A percentile compares a stretch with the other conserved stretches of the same genome.
These are phyloP conservation scores for Colletotrichum lupini DNA, from an alignment of 2,329 filamentous ascomycete species.

Conservation along the genomic window DNA sequence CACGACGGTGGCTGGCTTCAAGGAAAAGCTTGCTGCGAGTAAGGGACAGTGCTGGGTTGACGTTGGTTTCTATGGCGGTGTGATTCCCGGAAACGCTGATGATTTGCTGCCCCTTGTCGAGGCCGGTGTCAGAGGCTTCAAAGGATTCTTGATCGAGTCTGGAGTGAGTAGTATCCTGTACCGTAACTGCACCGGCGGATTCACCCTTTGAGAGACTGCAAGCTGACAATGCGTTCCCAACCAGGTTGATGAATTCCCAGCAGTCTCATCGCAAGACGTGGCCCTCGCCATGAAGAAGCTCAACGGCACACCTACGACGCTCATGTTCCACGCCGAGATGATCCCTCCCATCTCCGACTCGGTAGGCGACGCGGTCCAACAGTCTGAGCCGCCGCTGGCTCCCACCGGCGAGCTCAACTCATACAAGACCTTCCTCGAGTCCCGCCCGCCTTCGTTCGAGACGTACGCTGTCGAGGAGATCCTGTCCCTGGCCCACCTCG, in stretches of 20 bases:
- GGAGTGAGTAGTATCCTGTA: constrained; percentile 70
- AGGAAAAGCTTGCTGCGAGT: constrained; percentile 87
- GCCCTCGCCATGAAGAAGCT: constrained; percentile 83
- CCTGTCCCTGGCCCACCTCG: constrained; percentile 80
- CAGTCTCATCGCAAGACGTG: constrained; percentile 84
- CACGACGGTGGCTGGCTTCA: constrained; percentile 84
- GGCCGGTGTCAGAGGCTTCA: constrained; percentile 92
- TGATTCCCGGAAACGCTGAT: constrained; percentile 87
- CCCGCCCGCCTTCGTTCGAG: constrained; percentile 89
- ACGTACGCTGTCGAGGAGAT: constrained; percentile 92
- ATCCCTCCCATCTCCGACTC: constrained; percentile 86
- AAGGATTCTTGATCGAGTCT: constrained; percentile 96
- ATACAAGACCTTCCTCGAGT: constrained; percentile 92
- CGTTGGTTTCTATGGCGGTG: constrained; percentile 97
- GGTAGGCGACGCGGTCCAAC: constrained; percentile 80
- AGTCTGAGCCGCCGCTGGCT: constrained; percentile 74
- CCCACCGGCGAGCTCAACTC: constrained; percentile 78
- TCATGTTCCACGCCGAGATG: constrained; percentile 99
- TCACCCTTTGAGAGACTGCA: not conserved
- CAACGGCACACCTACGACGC: constrained; percentile 83
- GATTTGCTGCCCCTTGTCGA: constrained; percentile 85
- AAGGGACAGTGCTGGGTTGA: constrained; percentile 95
- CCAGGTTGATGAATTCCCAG: constrained; percentile 94
- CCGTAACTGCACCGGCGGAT: not conserved
- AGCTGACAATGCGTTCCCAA: constrained; percentile 31